Conservation (phyloP, 2,329 filamentous ascomycete genomes). For the Exophiala phaeomuriformis region DNA sequence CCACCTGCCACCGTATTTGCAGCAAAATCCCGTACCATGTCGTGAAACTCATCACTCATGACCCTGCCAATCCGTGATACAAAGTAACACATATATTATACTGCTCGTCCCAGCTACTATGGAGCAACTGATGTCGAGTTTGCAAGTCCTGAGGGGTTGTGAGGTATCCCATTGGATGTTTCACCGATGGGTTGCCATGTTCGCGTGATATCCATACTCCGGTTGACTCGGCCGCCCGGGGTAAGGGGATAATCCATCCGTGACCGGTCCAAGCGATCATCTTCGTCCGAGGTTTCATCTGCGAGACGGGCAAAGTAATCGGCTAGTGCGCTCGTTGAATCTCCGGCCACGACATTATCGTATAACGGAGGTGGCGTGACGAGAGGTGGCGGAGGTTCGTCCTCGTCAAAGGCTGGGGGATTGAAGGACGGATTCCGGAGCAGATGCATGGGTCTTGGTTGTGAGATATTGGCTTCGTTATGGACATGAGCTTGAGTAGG, state of each 20-base stretch:
- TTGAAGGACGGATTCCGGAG: conserved; percentile 78
- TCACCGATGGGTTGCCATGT: conserved; percentile 45
- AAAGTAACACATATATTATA: background rate
- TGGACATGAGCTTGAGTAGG: conserved; percentile 46
- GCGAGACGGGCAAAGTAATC: conserved; percentile 82
- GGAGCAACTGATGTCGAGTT: conserved; percentile 15
- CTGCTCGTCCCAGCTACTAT: conserved; percentile 3
- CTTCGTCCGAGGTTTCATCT: conserved; percentile 58
- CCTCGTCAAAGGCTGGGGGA: conserved; percentile 77
- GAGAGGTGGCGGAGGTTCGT: conserved; percentile 64
- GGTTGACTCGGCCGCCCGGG: conserved; percentile 54
- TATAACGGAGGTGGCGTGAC: conserved; percentile 81
- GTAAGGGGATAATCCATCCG: conserved; percentile 55
- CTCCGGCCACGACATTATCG: conserved; percentile 63
- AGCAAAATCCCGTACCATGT: conserved; percentile 1
- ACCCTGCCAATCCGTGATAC: background rate
- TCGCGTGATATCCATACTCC: conserved; percentile 58
- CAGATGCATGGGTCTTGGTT: conserved; percentile 71
- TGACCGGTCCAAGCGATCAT: conserved; percentile 38
- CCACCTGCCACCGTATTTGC: conserved; percentile 7
- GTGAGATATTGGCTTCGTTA: conserved; percentile 40
- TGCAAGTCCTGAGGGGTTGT: conserved; percentile 7
- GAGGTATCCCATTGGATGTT: conserved; percentile 3
- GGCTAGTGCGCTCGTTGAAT: conserved; percentile 61
- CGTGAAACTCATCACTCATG: conserved; percentile 12